Evolutionary conservation across 345 rosid genomes (phyloP).

Genomic region (Heritiera littoralis): DNA sequence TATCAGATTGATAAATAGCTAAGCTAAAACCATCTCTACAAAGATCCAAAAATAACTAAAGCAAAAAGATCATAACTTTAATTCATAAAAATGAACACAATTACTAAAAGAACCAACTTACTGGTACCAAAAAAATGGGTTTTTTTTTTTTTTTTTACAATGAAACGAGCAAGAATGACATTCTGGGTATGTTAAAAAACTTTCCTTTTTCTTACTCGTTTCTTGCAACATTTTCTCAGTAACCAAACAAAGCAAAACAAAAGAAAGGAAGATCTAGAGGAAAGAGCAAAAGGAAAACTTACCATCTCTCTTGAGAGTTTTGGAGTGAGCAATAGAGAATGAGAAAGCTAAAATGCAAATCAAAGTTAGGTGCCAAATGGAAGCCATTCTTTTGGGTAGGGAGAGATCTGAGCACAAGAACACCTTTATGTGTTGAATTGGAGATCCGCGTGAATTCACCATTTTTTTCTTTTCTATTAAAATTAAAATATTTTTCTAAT

Average conservation of each 20-base stretch:
- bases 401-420: conserved; percentile 10
- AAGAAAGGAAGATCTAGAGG: conserved; percentile 5
- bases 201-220: background rate
- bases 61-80: background rate
- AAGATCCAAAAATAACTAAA: background rate
- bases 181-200: background rate
- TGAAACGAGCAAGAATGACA: background rate
- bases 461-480: background rate
- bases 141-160: background rate
- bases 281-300: conserved; percentile 1
- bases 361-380: conserved; percentile 13
- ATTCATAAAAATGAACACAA: conserved; percentile 2
- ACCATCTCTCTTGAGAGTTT: conserved; percentile 75
- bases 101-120: background rate
- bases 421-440: background rate
- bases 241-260: conserved; percentile 1
- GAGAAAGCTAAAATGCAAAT: conserved; percentile 39
- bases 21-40: background rate
- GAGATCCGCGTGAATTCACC: background rate
- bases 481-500: background rate
- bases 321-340: conserved; percentile 40
- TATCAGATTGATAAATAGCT: background rate
- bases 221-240: background rate
- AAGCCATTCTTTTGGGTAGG: conserved; percentile 19
- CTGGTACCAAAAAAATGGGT: background rate